These are phyloP conservation scores for Aspergillus nanangensis DNA, from an alignment of 495 filamentous ascomycete species.

Conservation along the genomic window DNA sequence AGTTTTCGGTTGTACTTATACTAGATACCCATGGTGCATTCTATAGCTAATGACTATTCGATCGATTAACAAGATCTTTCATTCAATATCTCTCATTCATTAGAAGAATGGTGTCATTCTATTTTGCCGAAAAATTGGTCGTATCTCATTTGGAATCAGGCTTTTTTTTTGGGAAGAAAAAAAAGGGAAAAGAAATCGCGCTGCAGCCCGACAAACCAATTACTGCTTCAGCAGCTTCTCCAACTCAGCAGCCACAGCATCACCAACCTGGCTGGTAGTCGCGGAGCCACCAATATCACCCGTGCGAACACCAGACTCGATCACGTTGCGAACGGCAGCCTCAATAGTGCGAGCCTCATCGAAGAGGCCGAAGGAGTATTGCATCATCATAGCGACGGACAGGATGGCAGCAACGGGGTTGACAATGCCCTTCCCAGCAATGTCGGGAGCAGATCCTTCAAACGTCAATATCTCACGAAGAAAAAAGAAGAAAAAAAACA, in stretches of 20 bases:
- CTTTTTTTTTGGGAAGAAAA: too few species aligned
- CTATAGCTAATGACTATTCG: background rate
- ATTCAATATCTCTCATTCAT: too few species aligned
- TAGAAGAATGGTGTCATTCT: too few species aligned
- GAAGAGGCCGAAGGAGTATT: constrained; percentile 48
- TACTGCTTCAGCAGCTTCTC: constrained; percentile 44
- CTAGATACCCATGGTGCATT: background rate
- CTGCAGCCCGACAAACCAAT: too few species aligned
- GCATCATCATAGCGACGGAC: constrained; percentile 53
- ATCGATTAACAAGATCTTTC: too few species aligned
- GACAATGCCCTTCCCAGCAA: constrained; percentile 84
- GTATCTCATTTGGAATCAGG: background rate
- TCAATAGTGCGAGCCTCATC: constrained; percentile 49
- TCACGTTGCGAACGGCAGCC: constrained; percentile 47
- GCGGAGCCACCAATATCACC: constrained; percentile 52
- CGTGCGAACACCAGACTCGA: constrained; percentile 48
- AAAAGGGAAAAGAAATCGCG: too few species aligned
- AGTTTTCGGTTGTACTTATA: background rate
- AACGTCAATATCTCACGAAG: background rate
- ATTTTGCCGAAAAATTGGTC: background rate
- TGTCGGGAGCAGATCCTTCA: constrained; percentile 49
- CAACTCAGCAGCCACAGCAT: constrained; percentile 47
- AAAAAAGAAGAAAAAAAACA: constrained; percentile 1
- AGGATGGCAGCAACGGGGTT: constrained; percentile 58
- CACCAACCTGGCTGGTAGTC: constrained; percentile 46